These are phyloP conservation scores for Apiotrichum brassicae DNA, from an alignment of 1,284 basidiomycete species.

Conservation along the genomic window DNA sequence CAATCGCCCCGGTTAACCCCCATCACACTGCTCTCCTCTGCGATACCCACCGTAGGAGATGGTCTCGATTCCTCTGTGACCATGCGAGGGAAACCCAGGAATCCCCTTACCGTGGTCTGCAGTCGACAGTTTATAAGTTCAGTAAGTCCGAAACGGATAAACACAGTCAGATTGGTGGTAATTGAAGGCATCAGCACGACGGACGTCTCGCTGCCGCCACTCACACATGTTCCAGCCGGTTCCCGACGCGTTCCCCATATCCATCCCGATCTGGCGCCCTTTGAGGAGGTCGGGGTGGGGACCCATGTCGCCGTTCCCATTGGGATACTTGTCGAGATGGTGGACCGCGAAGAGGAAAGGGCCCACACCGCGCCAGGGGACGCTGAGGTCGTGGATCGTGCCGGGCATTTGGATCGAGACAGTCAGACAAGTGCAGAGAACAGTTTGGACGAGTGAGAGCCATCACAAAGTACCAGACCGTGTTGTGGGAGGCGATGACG, in stretches of 20 bases:
- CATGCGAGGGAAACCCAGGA: slow-evolving; percentile 1
- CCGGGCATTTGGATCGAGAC: slow-evolving; percentile 1
- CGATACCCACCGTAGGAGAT: neutral
- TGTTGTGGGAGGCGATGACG: too few species aligned
- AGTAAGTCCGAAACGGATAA: too few species aligned
- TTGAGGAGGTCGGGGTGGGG: slow-evolving; percentile 4
- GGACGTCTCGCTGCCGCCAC: neutral
- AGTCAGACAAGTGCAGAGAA: neutral
- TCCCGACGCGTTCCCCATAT: slow-evolving; percentile 6
- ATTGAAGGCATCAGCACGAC: too few species aligned
- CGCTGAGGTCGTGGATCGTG: slow-evolving; percentile 1
- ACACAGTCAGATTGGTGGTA: too few species aligned
- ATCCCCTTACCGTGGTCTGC: neutral
- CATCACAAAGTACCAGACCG: too few species aligned
- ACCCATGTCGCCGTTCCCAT: slow-evolving; percentile 3
- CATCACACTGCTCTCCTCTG: neutral
- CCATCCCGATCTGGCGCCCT: slow-evolving; percentile 13
- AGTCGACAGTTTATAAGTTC: too few species aligned
- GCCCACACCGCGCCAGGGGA: slow-evolving; percentile 12
- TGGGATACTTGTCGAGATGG: slow-evolving; percentile 14
- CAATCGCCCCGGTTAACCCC: too few species aligned
- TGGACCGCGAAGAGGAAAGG: slow-evolving; percentile 8
- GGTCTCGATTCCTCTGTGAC: slow-evolving; percentile 17
- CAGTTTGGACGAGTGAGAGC: neutral
- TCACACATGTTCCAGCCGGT: slow-evolving; percentile 14